phyloP scores from a whole-genome alignment of 176 grass and related monocot genomes.

The Aegilops sharonensis region DNA sequence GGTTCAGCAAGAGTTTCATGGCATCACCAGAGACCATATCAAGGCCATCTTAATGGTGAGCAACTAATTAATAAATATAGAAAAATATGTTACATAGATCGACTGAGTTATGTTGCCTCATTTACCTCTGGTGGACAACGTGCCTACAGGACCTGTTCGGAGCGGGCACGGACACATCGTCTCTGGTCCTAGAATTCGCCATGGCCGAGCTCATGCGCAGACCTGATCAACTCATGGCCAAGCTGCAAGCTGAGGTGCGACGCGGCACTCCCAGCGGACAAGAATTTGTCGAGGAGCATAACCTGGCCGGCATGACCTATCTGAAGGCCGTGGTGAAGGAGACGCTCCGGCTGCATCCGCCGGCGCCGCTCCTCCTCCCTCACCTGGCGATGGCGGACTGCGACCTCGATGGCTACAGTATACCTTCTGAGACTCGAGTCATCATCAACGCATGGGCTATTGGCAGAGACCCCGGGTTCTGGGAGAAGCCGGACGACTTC shows the following conservation, averaged over 20 bases:
- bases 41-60: slow-evolving; percentile 9
- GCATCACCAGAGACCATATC: slow-evolving; percentile 15
- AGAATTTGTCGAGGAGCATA: neutral
- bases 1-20: neutral
- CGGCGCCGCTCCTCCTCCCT: neutral
- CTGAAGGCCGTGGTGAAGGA: neutral
- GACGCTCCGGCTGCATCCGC: neutral
- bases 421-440: neutral
- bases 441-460: neutral
- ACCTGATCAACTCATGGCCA: neutral
- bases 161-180: neutral
- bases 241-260: neutral
- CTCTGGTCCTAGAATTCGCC: neutral
- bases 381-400: neutral
- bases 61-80: neutral
- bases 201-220: slow-evolving; percentile 2
- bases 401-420: neutral
- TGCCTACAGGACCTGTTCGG: neutral
- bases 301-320: neutral
- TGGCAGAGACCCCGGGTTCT: neutral
- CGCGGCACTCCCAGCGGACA: neutral
- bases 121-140: neutral
- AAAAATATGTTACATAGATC: neutral
- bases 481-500: neutral
- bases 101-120: neutral